These are phyloP conservation scores for Agaricus sinodeliciosus DNA, from an alignment of 768 basidiomycete genomes.

Conservation along the genomic window DNA sequence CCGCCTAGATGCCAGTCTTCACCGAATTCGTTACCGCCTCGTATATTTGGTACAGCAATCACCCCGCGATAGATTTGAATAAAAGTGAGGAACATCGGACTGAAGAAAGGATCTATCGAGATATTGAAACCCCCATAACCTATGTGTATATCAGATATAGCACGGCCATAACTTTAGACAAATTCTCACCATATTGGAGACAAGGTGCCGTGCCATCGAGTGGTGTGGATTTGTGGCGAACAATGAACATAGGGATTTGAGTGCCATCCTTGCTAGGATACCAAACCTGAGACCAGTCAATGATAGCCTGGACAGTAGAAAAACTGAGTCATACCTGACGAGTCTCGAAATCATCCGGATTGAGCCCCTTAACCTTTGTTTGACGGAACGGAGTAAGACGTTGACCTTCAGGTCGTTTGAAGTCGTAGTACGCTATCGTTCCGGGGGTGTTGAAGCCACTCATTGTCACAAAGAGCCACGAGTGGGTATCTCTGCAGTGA, in stretches of 20 bases:
- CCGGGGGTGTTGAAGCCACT: constrained; percentile 70
- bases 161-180: background rate
- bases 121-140: constrained; percentile 82
- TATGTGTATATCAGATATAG: constrained; percentile 15
- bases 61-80: constrained; percentile 64
- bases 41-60: constrained; percentile 51
- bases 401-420: constrained; percentile 42
- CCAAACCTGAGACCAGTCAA: constrained; percentile 48
- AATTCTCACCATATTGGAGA: constrained; percentile 59
- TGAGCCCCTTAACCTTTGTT: constrained; percentile 53
- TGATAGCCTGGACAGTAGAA: background rate
- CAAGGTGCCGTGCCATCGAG: constrained; percentile 72
- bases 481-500: constrained; percentile 42
- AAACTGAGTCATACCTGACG: constrained; percentile 40
- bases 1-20: constrained; percentile 82
- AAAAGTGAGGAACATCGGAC: constrained; percentile 63
- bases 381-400: constrained; percentile 53
- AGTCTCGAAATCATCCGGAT: constrained; percentile 60
- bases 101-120: constrained; percentile 69
- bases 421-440: constrained; percentile 57
- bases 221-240: constrained; percentile 62
- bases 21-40: constrained; percentile 75
- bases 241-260: constrained; percentile 79
- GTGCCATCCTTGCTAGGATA: constrained; percentile 76
- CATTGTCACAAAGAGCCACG: constrained; percentile 59